Evolutionary conservation across 441 rosid genomes (phyloP).

Genomic region (Jatropha podagrica): DNA sequence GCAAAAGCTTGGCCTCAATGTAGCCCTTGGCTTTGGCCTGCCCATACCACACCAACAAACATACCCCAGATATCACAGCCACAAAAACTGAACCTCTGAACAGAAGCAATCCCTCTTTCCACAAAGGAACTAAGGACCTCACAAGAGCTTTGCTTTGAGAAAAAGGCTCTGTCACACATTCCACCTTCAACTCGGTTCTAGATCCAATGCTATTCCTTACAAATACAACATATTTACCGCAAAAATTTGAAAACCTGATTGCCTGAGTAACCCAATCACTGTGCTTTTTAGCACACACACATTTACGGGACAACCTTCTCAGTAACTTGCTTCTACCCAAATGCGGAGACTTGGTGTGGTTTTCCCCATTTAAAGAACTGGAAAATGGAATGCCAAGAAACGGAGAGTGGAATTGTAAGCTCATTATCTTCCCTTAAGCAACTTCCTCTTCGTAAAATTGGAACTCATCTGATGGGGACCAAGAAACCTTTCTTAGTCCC

Average conservation of each 20-base stretch:
- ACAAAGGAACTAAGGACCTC: constrained; percentile 60
- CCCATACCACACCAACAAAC: constrained; percentile 91
- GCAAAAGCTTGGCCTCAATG: constrained; percentile 81
- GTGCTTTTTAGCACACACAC: constrained; percentile 51
- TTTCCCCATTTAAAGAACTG: constrained; percentile 28
- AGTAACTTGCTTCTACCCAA: constrained; percentile 28
- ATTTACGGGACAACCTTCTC: constrained; percentile 42
- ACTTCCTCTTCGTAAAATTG: neutral
- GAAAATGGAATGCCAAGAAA: constrained; percentile 51
- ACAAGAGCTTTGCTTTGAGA: constrained; percentile 62
- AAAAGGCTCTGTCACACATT: constrained; percentile 66
- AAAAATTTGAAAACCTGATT: constrained; percentile 59
- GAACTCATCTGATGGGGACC: constrained; percentile 76
- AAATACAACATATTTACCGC: constrained; percentile 63
- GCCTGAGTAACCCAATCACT: constrained; percentile 74
- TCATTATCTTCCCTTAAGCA: constrained; percentile 46
- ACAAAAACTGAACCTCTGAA: constrained; percentile 77
- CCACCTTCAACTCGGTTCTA: constrained; percentile 54
- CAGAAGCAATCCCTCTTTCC: constrained; percentile 56
- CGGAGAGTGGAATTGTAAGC: constrained; percentile 49
- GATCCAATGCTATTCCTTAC: constrained; percentile 61
- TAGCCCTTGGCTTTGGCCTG: constrained; percentile 71
- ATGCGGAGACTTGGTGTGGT: constrained; percentile 20
- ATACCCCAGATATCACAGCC: constrained; percentile 82
- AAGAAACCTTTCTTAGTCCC: constrained; percentile 66